phyloP scores from a whole-genome alignment of 23 red algal species.

The Gracilaria domingensis region DNA sequence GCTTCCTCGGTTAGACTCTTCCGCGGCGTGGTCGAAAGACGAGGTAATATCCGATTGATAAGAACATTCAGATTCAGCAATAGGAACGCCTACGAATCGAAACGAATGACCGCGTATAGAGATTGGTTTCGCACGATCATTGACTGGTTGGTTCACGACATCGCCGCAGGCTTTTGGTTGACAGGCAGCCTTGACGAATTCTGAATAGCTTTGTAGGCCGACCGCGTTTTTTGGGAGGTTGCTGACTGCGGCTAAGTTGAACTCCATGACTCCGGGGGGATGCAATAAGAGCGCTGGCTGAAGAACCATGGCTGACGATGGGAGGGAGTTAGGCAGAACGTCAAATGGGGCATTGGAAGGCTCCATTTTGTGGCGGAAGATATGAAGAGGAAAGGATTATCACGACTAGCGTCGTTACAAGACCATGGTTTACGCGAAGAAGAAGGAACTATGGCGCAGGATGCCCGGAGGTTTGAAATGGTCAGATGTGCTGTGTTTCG shows the following conservation, averaged over 20 bases:
- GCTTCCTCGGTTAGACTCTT: not conserved
- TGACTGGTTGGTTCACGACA: not conserved
- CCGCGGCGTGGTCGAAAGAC: not conserved
- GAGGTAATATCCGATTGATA: slow-evolving; percentile 25
- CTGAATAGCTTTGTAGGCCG: slow-evolving; percentile 24
- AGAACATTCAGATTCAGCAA: slow-evolving; percentile 31
- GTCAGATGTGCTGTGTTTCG: not conserved
- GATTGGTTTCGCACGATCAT: slow-evolving; percentile 3
- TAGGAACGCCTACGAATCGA: slow-evolving; percentile 24
- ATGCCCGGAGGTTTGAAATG: not conserved
- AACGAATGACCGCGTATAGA: slow-evolving; percentile 2
- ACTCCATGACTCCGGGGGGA: not conserved
- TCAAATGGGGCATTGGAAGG: slow-evolving; percentile 12
- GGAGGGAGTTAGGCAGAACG: slow-evolving; percentile 2
- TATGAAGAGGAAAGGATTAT: slow-evolving; percentile 19
- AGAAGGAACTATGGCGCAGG: not conserved
- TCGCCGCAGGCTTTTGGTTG: not conserved
- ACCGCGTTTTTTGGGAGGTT: slow-evolving; percentile 1
- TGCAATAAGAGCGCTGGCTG: not conserved
- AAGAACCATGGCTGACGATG: not conserved
- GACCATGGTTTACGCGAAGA: not conserved
- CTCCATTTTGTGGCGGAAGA: slow-evolving; percentile 41
- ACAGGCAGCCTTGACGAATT: slow-evolving; percentile 25
- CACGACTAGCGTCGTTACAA: not conserved
- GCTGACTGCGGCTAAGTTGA: not conserved